A percentile compares a stretch with the other conserved stretches of the same genome.
Evolutionary conservation across 306 rosid species (phyloP).

Genomic region (Argentina anserina): DNA sequence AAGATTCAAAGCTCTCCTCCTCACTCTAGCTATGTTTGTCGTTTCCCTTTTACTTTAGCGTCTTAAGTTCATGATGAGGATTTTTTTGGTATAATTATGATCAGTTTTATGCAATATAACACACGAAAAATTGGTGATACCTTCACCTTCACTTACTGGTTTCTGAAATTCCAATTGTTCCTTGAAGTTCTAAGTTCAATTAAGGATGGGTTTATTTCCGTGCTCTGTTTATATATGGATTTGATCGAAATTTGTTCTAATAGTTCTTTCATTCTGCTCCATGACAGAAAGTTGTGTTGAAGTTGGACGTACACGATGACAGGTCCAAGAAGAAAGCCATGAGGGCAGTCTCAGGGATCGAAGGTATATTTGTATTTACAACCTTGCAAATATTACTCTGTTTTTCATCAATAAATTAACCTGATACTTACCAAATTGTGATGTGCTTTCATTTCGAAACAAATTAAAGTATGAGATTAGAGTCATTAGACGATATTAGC

Average conservation of each 20-base stretch:
- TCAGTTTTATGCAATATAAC: background rate
- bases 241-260: background rate
- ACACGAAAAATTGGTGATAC: background rate
- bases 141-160: background rate
- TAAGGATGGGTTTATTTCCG: background rate
- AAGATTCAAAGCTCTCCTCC: background rate
- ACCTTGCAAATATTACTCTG: background rate
- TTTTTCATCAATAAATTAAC: background rate
- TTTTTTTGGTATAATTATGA: background rate
- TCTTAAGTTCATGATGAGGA: background rate
- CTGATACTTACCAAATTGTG: no score
- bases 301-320: constrained; percentile 45
- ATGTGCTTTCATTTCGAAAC: no score
- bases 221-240: background rate
- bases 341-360: constrained; percentile 59
- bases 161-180: background rate
- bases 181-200: background rate
- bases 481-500: no score
- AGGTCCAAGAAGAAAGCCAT: constrained; percentile 50
- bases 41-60: background rate
- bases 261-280: background rate
- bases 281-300: constrained; percentile 63
- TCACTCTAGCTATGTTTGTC: background rate
- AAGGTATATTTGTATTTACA: constrained; percentile 31
- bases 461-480: no score